These are phyloP conservation scores for Lycium barbarum DNA, from an alignment of 257 asterid genomes.

Conservation along the genomic window DNA sequence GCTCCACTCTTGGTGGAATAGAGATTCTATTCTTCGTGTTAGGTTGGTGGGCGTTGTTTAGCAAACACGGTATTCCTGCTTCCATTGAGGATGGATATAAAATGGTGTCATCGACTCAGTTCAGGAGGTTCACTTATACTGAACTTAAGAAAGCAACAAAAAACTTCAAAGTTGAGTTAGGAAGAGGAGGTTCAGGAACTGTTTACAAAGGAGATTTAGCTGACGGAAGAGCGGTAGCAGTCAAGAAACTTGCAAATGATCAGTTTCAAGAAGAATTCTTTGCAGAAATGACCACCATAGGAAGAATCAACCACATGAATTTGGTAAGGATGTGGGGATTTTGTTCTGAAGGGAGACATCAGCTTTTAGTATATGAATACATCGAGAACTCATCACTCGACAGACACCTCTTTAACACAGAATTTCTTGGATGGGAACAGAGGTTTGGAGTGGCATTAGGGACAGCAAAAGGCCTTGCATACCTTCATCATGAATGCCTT, in stretches of 20 bases:
- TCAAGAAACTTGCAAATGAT: constrained; percentile 42
- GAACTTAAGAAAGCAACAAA: constrained; percentile 46
- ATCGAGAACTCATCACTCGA: constrained; percentile 46
- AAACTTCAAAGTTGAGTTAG: constrained; percentile 46
- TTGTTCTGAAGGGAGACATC: constrained; percentile 44
- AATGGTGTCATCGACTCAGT: constrained; percentile 38
- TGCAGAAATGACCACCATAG: constrained; percentile 48
- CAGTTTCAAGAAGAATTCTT: constrained; percentile 42
- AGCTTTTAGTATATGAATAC: constrained; percentile 45
- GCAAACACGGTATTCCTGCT: constrained; percentile 37
- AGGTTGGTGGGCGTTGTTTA: constrained; percentile 47
- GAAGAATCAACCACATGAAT: constrained; percentile 49
- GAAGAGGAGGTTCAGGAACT: constrained; percentile 46
- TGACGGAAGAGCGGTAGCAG: constrained; percentile 43
- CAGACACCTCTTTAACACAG: constrained; percentile 33
- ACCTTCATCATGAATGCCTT: constrained; percentile 52
- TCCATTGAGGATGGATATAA: constrained; percentile 42
- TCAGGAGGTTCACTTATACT: constrained; percentile 39
- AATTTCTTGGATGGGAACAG: constrained; percentile 43
- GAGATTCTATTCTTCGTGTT: constrained; percentile 35
- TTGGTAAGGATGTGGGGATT: constrained; percentile 56
- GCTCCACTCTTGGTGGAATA: constrained; percentile 35
- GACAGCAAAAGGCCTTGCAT: constrained; percentile 48
- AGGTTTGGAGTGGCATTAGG: constrained; percentile 49
- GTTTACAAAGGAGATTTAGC: constrained; percentile 43